Evolutionary conservation across 2,329 filamentous ascomycete species (phyloP).

Genomic region (Cryoendolithus antarcticus): DNA sequence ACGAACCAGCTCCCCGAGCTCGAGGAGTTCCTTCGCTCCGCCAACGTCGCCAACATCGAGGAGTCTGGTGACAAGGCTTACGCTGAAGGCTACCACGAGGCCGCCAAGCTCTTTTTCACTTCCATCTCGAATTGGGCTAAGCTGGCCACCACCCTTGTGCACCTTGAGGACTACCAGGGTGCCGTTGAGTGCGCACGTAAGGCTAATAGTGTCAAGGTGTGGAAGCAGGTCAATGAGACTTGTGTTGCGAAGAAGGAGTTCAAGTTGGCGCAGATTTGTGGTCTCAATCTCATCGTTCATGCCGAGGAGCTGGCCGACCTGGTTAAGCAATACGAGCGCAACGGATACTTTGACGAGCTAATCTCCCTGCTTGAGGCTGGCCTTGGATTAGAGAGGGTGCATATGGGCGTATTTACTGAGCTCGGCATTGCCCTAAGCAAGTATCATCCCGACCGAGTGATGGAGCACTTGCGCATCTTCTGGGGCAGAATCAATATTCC

Average conservation of each 20-base stretch:
- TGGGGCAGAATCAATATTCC: constrained; percentile 96
- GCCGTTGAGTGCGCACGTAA: constrained; percentile 96
- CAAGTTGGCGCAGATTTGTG: constrained; percentile 95
- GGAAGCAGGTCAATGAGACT: constrained; percentile 95
- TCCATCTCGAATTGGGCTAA: constrained; percentile 99
- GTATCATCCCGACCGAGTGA: constrained; percentile 88
- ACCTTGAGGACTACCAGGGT: constrained; percentile 91
- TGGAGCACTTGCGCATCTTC: constrained; percentile 98
- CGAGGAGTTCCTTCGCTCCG: constrained; percentile 86
- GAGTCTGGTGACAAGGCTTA: constrained; percentile 98
- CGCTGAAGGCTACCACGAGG: constrained; percentile 84
- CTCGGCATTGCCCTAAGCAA: constrained; percentile 84
- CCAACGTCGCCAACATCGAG: constrained; percentile 92
- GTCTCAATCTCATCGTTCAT: constrained; percentile 94
- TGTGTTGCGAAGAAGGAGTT: constrained; percentile 98
- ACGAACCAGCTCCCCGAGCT: constrained; percentile 85
- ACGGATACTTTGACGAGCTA: constrained; percentile 97
- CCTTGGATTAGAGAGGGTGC: constrained; percentile 74
- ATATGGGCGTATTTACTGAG: constrained; percentile 96
- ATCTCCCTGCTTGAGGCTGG: constrained; percentile 90
- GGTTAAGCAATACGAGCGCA: constrained; percentile 91
- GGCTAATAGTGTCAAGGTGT: constrained; percentile 98
- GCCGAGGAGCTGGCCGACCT: constrained; percentile 88
- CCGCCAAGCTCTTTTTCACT: constrained; percentile 95
- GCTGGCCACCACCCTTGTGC: constrained; percentile 92